A percentile compares a stretch with the other conserved stretches of the same genome.
phyloP scores from a whole-genome alignment of 305 asterid species.

The Solanum hybrid region DNA sequence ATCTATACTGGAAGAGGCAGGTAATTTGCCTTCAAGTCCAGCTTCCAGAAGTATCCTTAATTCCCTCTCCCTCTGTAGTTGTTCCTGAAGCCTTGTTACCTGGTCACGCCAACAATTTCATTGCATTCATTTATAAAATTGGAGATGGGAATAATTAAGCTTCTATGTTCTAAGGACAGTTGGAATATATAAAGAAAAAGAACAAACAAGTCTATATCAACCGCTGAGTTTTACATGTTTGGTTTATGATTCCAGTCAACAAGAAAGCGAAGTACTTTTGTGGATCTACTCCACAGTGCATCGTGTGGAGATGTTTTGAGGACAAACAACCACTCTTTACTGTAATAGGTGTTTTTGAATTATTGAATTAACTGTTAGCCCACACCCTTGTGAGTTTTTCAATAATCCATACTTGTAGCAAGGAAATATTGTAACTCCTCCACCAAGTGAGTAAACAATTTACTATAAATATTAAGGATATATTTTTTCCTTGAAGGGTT shows the following conservation, averaged over 20 bases:
- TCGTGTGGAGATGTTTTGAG: not conserved
- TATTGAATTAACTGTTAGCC: not conserved
- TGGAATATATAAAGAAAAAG: not conserved
- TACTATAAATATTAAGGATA: not conserved
- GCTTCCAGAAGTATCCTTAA: conserved; percentile 65
- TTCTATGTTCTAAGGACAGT: not conserved
- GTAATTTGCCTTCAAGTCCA: conserved; percentile 35
- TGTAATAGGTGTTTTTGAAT: not conserved
- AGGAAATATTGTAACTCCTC: not conserved
- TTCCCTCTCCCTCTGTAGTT: conserved; percentile 67
- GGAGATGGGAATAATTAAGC: not conserved
- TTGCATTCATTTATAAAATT: not conserved
- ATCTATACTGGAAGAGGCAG: conserved; percentile 40
- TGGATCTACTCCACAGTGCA: not conserved
- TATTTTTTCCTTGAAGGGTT: not conserved
- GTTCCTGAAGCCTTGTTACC: conserved; percentile 70
- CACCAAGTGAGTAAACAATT: not conserved
- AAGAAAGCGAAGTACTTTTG: not conserved
- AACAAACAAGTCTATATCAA: not conserved
- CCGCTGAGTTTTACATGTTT: not conserved
- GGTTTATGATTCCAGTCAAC: not conserved
- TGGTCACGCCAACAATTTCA: conserved; percentile 14
- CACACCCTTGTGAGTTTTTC: not conserved
- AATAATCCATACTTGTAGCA: not conserved
- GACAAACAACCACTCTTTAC: not conserved